These are phyloP conservation scores for Coprinopsis sp. DNA, from an alignment of 768 basidiomycete genomes.

Conservation along the genomic window DNA sequence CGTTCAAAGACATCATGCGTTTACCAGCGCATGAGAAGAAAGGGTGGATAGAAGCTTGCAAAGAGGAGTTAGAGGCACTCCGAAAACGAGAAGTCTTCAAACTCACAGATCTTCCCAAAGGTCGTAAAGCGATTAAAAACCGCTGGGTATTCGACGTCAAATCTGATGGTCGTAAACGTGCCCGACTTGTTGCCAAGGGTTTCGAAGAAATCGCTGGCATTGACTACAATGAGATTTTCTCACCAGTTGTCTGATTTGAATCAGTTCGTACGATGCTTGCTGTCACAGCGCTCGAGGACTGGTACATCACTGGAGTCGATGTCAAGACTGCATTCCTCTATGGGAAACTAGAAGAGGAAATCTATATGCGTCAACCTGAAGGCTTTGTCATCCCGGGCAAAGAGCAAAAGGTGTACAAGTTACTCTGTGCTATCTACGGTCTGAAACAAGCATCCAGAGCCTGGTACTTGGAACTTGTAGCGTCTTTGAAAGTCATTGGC, in stretches of 20 bases:
- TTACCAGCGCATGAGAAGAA: background rate
- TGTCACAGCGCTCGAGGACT: background rate
- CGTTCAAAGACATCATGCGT: background rate
- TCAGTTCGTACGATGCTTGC: conserved; percentile 1
- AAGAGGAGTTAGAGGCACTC: conserved; percentile 10
- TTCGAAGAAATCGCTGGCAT: no score
- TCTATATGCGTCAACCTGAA: no score
- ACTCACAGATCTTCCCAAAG: conserved; percentile 8
- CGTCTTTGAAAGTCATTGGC: background rate
- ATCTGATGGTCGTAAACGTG: conserved; percentile 14
- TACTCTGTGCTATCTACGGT: no score
- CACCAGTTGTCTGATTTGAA: conserved; percentile 11
- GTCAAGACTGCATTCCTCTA: conserved; percentile 16
- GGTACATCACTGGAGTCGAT: no score
- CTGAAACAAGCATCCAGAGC: conserved; percentile 2
- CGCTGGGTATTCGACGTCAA: conserved; percentile 19
- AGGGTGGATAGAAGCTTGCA: conserved; percentile 6
- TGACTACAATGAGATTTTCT: conserved; percentile 11
- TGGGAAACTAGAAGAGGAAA: conserved; percentile 12
- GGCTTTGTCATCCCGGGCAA: no score
- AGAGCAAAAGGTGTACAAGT: no score
- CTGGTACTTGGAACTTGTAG: background rate
- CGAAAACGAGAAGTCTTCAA: conserved; percentile 4
- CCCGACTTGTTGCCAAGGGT: conserved; percentile 15
- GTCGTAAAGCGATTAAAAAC: conserved; percentile 13